Evolutionary conservation across 768 basidiomycete species (phyloP), one percentile per base, ranked within the genome.

Genomic region (Thelephora aurantiotincta): DNA sequence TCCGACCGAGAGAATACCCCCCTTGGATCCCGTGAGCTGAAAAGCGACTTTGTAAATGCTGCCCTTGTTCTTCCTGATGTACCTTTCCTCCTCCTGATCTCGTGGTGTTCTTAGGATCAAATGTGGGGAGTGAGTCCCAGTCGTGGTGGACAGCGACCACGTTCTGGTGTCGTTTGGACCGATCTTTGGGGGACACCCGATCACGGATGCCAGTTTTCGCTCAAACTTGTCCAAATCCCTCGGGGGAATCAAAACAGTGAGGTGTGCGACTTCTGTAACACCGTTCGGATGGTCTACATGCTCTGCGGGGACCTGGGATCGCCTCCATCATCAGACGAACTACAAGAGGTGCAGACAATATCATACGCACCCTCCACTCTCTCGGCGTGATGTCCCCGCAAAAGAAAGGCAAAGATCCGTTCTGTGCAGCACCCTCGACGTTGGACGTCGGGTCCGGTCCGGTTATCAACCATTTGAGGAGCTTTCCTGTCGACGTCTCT

Each of bases 381-480:
- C 82, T 64, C 2, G 79, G 74, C 2, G 81, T 83, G 2, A 82
- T 63, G 55, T 86, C 83, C 11, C 80, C 80, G 54, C 84, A 86
- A 60, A 80, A 86, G 56, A 86, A 86, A 6, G 83, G 82, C 14
- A 78, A 58, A 1, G 55, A 53, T 2, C 71, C 54, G 26, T 30
- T 30, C 4, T 9, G 4, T 36, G 34, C 42, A 48, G 16, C 54
- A 47, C 37, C 44, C 35, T 14, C 70, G 11, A 7, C 20, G 13
- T 41, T 52, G 33, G 41, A 46, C 36, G 12, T 34, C 20, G 45
- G 55, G 50, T 51, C 52, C 1, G 78, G 66, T 3, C 65, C 59
- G 2, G 66, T 72, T 35, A 82, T 71, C 35, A 77, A 55, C 81
- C 82, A 85, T 54, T 73, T 59, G 42, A 86, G 51, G 11, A 67